Evolutionary conservation across 2,329 filamentous ascomycete genomes (phyloP), one percentile per base, ranked within the genome.

Genomic region (Aspergillus terreus): DNA sequence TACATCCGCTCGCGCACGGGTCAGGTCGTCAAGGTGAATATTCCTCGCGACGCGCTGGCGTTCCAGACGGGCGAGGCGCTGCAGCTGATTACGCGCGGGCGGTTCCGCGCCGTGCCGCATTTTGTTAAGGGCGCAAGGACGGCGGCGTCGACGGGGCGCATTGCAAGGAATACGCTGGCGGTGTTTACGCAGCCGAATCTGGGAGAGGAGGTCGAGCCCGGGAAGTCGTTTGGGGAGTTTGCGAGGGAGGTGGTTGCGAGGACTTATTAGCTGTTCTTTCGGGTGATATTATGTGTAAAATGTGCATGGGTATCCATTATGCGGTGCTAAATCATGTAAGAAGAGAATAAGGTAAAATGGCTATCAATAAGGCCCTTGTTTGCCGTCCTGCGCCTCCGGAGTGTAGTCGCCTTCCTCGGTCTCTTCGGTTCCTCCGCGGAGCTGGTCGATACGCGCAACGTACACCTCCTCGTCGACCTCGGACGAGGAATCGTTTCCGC

Each of bases 131-230:
- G 92, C 0, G 85, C 87, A 4, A 79, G 82, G 58, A 76, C 81
- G 1, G 80, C 78, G 17, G 68, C 78, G 51, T 75, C 72, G 12
- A 76, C 75, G 2, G 74, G 76, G 25, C 27, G 27, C 3, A 80
- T 92, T 53, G 88, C 87, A 25, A 77, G 87, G 53, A 97, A 97
- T 73, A 99, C 94, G 9, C 73, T 99, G 59, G 94, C 94, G 0
- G 91, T 97, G 9, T 99, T 97, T 66, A 99, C 92, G 52, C 94
- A 99, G 79, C 94, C 94, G 21, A 96, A 96, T 74, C 71, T 97
- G 81, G 86, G 84, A 0, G 78, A 85, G 53, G 76, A 84, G 32
- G 81, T 92, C 6, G 83, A 81, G 59, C 79, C 82, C 12, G 92
- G 91, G 0, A 83, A 88, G 77, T 88, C 81, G 1, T 92, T 90